Base-by-base conservation (phyloP, 495 filamentous ascomycete species). In the Tuber magnatum region DNA sequence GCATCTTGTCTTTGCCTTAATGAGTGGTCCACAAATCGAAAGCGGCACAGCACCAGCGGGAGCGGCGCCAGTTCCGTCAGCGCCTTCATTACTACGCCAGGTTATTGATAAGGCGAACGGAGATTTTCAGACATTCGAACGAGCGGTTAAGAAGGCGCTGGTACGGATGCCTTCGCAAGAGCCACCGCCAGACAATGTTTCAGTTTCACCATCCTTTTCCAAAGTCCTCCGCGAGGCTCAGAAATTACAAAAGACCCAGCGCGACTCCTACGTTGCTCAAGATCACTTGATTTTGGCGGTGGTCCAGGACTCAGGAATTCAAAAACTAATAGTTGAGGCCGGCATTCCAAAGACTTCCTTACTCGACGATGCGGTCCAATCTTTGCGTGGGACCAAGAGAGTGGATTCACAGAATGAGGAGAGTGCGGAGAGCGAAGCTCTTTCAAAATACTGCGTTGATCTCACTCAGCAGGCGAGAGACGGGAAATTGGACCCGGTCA, bases 391-490 rank as follows among this genome's bases (percentile, higher is more conserved):
- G 44, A 97, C 93, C 43, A 91, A 88, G 84, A 87, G 94, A 71
- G 94, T 99, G 39, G 95, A 99, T 84, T 95, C 92, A 40, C 94
- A 94, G 85, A 97, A 92, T 3, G 95, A 96, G 44, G 95, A 97
- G 84, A 87, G 91, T 0, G 93, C 97, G 83, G 86, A 90, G 83
- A 91, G 92, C 80, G 95, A 99, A 84, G 96, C 94, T 78, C 86
- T 99, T 51, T 93, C 94, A 84, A 99, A 97, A 80, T 99, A 95
- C 85, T 97, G 95, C 46, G 94, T 97, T 79, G 95, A 99, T 84
- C 93, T 99, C 93, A 99, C 95, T 16, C 86, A 91, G 39, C 87
- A 95, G 88, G 95, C 95, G 42, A 87, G 95, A 76, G 95, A 98
- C 82, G 95, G 96, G 73, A 97, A 97, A 86, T 94, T 99, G 74